Percentiles rank a stretch among this genome's conserved stretches.
These are phyloP conservation scores for Mycena polygramma DNA, from an alignment of 768 basidiomycete species.

Conservation along the genomic window DNA sequence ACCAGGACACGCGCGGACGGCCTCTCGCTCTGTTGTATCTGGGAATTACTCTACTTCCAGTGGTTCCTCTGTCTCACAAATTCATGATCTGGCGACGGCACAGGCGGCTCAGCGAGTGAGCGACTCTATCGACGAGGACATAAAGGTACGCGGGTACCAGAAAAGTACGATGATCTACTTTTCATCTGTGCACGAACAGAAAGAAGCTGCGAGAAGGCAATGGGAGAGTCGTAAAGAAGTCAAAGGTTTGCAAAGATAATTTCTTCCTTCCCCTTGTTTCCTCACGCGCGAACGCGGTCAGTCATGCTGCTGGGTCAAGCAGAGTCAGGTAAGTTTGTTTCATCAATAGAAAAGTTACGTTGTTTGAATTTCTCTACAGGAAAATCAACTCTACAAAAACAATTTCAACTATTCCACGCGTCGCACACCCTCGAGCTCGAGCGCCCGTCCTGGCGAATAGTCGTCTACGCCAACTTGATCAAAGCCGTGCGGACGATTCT, in stretches of 20 bases:
- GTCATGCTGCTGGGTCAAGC: conserved; percentile 86
- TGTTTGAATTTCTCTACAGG: conserved; percentile 49
- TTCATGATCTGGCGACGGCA: neutral
- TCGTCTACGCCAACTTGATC: conserved; percentile 89
- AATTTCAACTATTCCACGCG: conserved; percentile 86
- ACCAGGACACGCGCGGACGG: conserved; percentile 19
- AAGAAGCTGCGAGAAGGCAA: conserved; percentile 61
- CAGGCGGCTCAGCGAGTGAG: conserved; percentile 51
- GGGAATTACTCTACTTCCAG: conserved; percentile 26
- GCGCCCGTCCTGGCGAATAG: conserved; percentile 81
- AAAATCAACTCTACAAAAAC: conserved; percentile 88
- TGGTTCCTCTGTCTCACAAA: conserved; percentile 12
- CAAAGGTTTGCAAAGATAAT: conserved; percentile 58
- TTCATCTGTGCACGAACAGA: conserved; percentile 47
- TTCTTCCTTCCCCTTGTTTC: conserved; percentile 7
- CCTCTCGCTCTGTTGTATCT: conserved; percentile 15
- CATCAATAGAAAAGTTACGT: neutral
- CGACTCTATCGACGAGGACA: conserved; percentile 59
- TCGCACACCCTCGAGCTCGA: conserved; percentile 77
- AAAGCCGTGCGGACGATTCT: conserved; percentile 82
- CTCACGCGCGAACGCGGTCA: conserved; percentile 44
- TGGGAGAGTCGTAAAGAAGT: conserved; percentile 62
- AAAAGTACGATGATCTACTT: neutral
- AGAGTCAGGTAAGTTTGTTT: conserved; percentile 62
- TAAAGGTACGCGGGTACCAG: conserved; percentile 46